Evolutionary conservation across 2,329 filamentous ascomycete species (phyloP).

Genomic region (Corynespora cassiicola): DNA sequence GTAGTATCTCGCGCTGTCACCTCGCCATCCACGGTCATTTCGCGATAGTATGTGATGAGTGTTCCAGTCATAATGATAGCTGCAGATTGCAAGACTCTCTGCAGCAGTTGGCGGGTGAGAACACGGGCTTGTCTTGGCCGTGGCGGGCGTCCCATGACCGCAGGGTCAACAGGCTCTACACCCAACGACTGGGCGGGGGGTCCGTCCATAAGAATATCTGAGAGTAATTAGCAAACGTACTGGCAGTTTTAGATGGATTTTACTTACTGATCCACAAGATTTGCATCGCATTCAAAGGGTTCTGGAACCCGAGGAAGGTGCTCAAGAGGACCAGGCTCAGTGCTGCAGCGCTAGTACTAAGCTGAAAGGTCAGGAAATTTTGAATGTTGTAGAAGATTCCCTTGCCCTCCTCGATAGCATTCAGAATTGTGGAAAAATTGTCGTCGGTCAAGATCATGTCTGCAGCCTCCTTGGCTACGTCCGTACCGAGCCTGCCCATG

Average conservation of each 20-base stretch:
- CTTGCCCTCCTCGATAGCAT: conserved; percentile 97
- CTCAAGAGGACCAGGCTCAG: conserved; percentile 90
- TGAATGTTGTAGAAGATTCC: conserved; percentile 99
- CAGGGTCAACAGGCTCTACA: conserved; percentile 91
- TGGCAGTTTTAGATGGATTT: not conserved
- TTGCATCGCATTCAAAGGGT: conserved; percentile 98
- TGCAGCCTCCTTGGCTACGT: conserved; percentile 95
- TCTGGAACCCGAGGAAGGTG: conserved; percentile 91
- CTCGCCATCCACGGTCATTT: conserved; percentile 83
- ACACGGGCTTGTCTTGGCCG: conserved; percentile 87
- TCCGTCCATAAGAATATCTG: conserved; percentile 99
- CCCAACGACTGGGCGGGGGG: conserved; percentile 96
- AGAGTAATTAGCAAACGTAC: conserved; percentile 21
- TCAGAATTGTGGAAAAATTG: conserved; percentile 89
- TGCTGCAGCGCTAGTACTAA: conserved; percentile 94
- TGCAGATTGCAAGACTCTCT: conserved; percentile 85
- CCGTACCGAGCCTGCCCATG: conserved; percentile 93
- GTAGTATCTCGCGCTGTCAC: conserved; percentile 95
- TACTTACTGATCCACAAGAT: conserved; percentile 98
- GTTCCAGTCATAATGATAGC: conserved; percentile 92
- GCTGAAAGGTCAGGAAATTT: conserved; percentile 97
- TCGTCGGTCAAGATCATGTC: conserved; percentile 93
- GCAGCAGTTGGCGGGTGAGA: conserved; percentile 82
- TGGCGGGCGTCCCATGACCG: conserved; percentile 91
- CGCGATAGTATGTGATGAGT: conserved; percentile 85